These are phyloP conservation scores for Suillus occidentalis DNA, from an alignment of 768 basidiomycete genomes.

Conservation along the genomic window DNA sequence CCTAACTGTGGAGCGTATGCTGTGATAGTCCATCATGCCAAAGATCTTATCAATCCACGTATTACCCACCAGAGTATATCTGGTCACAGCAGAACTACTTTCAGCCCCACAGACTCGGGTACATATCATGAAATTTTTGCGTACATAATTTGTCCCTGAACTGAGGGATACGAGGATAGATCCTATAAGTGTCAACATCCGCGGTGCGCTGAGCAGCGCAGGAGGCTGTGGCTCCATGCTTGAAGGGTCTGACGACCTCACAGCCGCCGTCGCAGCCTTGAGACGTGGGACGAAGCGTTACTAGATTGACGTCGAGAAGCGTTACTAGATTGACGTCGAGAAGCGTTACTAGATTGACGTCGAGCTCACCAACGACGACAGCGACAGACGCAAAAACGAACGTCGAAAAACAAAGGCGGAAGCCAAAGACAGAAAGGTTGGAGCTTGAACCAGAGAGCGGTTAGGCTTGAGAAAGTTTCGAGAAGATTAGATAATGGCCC, in stretches of 20 bases:
- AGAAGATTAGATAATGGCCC: too few species aligned
- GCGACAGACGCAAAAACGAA: neutral
- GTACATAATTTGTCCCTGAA: conserved; percentile 76
- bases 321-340: too few species aligned
- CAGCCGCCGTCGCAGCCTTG: neutral
- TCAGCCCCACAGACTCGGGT: neutral
- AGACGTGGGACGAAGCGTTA: neutral
- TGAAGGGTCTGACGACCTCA: conserved; percentile 7
- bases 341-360: neutral
- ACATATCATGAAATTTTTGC: conserved; percentile 23
- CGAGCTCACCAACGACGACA: too few species aligned
- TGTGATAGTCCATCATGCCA: conserved; percentile 21
- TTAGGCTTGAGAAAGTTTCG: too few species aligned
- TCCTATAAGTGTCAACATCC: conserved; percentile 50
- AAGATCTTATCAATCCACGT: neutral
- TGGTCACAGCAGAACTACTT: conserved; percentile 7
- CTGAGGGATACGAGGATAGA: conserved; percentile 61
- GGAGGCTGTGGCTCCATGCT: conserved; percentile 21
- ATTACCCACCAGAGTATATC: conserved; percentile 31
- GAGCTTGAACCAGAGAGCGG: neutral
- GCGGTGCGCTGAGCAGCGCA: conserved; percentile 37
- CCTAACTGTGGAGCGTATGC: conserved; percentile 90
- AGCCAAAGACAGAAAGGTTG: neutral
- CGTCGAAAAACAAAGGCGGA: neutral
- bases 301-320: too few species aligned